phyloP scores from a whole-genome alignment of 2,329 filamentous ascomycete genomes.

The Xylariales sp. region DNA sequence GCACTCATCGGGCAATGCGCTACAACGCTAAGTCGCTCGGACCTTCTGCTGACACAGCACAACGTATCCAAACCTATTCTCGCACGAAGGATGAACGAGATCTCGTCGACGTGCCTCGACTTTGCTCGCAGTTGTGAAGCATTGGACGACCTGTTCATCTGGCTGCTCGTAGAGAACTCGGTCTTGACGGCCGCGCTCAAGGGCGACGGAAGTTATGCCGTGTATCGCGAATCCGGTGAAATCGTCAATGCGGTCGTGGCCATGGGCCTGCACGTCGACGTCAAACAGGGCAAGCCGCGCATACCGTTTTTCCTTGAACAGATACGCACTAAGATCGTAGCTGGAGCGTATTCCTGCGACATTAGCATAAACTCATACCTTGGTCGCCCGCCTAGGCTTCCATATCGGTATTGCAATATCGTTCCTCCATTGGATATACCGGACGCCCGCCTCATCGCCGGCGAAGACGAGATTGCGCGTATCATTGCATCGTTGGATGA shows the following conservation, averaged over 20 bases:
- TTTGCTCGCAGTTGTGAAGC: conserved; percentile 51
- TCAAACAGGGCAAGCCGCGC: conserved; percentile 43
- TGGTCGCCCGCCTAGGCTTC: conserved; percentile 51
- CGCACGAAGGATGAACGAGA: conserved; percentile 47
- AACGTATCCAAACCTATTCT: conserved; percentile 45
- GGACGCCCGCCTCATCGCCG: conserved; percentile 44
- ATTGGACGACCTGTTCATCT: conserved; percentile 50
- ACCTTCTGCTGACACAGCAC: conserved; percentile 46
- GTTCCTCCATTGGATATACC: conserved; percentile 48
- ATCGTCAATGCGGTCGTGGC: conserved; percentile 47
- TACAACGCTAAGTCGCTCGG: conserved; percentile 44
- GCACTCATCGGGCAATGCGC: conserved; percentile 47
- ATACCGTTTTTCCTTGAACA: conserved; percentile 51
- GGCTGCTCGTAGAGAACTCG: conserved; percentile 48
- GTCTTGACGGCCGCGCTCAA: conserved; percentile 42
- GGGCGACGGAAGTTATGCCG: conserved; percentile 47
- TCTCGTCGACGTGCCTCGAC: conserved; percentile 46
- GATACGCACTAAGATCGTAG: conserved; percentile 45
- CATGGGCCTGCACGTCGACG: conserved; percentile 51
- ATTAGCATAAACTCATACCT: conserved; percentile 49
- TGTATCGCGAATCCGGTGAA: conserved; percentile 50
- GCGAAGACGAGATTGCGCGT: conserved; percentile 45
- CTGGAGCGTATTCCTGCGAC: conserved; percentile 47
- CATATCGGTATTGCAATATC: conserved; percentile 50
- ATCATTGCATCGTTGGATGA: conserved; percentile 46